Evolutionary conservation across 1,139 yeast genomes (phyloP).

Genomic region (Lodderomyces theae): DNA sequence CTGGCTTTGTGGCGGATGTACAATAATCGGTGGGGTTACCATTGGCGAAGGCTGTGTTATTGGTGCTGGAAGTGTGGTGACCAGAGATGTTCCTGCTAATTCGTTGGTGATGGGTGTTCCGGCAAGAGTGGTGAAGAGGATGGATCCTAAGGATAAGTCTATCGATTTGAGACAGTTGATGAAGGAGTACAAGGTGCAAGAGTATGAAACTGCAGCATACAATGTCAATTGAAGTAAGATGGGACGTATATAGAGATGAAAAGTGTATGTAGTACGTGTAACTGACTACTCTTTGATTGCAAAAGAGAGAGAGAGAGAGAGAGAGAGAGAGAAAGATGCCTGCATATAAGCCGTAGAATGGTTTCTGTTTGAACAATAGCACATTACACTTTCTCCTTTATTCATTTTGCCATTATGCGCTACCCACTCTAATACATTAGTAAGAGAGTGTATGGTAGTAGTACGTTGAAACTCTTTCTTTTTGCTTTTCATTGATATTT

Average conservation of each 20-base stretch:
- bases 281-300: no score
- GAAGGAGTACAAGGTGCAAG: slow-evolving; percentile 8
- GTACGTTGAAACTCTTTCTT: no score
- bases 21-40: slow-evolving; percentile 62
- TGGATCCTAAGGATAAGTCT: slow-evolving; percentile 18
- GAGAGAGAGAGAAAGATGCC: no score
- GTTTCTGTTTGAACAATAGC: background rate
- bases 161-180: slow-evolving; percentile 13
- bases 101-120: slow-evolving; percentile 62
- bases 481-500: no score
- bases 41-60: slow-evolving; percentile 62
- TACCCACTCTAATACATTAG: no score
- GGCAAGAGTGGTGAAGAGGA: slow-evolving; percentile 44
- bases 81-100: slow-evolving; percentile 50
- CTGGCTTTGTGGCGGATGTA: slow-evolving; percentile 61
- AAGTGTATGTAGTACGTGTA: no score
- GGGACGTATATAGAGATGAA: no score
- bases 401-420: background rate
- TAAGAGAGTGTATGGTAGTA: no score
- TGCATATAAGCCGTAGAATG: background rate
- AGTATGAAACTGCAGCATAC: slow-evolving; percentile 12
- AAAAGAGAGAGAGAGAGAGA: no score
- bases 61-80: slow-evolving; percentile 68
- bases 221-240: slow-evolving; percentile 1
- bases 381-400: background rate